phyloP scores from a whole-genome alignment of 2,329 filamentous ascomycete species.

The Tolypocladium sp. region DNA sequence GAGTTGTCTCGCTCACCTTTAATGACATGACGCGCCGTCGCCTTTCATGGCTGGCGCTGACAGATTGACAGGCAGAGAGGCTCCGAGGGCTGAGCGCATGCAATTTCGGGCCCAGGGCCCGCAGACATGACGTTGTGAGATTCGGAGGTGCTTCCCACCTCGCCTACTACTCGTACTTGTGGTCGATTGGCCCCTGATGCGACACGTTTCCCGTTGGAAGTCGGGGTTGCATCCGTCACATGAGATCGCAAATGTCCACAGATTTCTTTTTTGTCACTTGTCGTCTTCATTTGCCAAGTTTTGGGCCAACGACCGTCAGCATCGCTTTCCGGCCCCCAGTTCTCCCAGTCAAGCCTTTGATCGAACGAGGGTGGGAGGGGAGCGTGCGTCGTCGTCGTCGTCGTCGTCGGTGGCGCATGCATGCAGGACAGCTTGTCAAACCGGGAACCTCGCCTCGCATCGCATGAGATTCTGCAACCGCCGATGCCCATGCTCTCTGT shows the following conservation, averaged over 20 bases:
- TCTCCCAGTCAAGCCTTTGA: background rate
- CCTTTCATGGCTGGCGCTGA: background rate
- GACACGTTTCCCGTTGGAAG: background rate
- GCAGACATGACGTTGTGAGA: background rate
- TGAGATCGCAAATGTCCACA: background rate
- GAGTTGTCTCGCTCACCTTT: background rate
- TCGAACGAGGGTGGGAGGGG: background rate
- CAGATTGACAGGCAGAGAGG: background rate
- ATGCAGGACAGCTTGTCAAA: slow-evolving; percentile 2
- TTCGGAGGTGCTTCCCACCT: background rate
- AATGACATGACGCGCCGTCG: background rate
- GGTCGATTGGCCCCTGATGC: background rate
- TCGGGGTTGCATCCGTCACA: background rate
- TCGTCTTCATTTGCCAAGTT: background rate
- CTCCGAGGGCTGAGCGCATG: background rate
- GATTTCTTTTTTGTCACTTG: background rate
- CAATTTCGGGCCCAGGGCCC: background rate
- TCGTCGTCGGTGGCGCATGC: background rate
- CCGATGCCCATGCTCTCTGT: background rate
- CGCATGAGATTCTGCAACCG: slow-evolving; percentile 1
- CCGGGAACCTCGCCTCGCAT: background rate
- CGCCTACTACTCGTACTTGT: background rate
- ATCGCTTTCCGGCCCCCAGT: background rate
- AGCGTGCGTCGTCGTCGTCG: background rate
- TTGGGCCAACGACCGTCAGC: background rate